Evolutionary conservation across 2,329 filamentous ascomycete genomes (phyloP).

Genomic region (Stylonectria norvegica): DNA sequence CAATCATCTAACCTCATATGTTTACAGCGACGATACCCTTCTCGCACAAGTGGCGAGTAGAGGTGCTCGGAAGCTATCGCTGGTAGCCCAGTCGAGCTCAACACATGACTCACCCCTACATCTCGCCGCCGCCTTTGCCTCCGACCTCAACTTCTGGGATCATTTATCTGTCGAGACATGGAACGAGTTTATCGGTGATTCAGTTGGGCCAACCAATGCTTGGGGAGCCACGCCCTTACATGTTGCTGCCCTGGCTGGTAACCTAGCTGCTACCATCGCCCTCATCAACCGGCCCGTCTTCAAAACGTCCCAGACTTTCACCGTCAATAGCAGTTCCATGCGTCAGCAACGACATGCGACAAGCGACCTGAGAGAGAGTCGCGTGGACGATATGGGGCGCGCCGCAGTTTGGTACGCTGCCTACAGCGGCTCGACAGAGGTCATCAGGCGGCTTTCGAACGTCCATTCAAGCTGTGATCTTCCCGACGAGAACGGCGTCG

Average conservation of each 20-base stretch:
- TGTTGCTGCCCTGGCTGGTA: neutral
- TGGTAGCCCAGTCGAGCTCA: neutral
- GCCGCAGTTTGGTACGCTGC: constrained; percentile 1
- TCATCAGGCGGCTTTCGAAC: neutral
- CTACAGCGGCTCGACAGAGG: neutral
- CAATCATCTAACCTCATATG: neutral
- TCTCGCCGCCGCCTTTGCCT: neutral
- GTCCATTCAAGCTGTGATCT: neutral
- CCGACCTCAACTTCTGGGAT: neutral
- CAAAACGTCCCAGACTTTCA: too few relatives aligned
- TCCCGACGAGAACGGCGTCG: neutral
- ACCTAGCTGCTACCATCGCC: neutral
- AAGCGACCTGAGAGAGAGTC: neutral
- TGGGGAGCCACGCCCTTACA: constrained; percentile 4
- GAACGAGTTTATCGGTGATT: neutral
- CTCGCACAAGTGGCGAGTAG: too few relatives aligned
- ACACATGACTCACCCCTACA: constrained; percentile 1
- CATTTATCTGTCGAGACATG: neutral
- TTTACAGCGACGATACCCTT: too few relatives aligned
- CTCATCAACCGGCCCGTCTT: neutral
- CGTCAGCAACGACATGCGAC: neutral
- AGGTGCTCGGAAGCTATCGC: too few relatives aligned
- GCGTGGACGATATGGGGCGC: constrained; percentile 1
- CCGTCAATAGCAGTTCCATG: too few relatives aligned
- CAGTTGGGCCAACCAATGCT: neutral